Conservation (phyloP, 441 rosid genomes). For the Corymbia citriodora region DNA sequence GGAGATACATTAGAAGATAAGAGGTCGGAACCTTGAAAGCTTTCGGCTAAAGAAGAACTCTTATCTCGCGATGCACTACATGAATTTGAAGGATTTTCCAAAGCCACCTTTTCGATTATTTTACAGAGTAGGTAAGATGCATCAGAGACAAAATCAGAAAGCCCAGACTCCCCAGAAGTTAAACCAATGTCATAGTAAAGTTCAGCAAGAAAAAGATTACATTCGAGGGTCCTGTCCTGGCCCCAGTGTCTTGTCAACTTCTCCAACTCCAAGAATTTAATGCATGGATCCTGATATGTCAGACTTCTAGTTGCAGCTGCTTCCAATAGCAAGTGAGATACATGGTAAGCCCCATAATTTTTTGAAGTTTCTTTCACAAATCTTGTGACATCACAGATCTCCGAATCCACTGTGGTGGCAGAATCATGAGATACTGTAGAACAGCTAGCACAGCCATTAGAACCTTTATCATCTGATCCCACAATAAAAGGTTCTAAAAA, state of each 20-base stretch:
- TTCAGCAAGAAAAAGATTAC: slow-evolving; percentile 95
- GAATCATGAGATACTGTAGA: slow-evolving; percentile 29
- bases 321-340: slow-evolving; percentile 91
- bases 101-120: slow-evolving; percentile 86
- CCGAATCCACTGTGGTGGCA: slow-evolving; percentile 38
- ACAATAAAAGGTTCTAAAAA: slow-evolving; percentile 70
- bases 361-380: slow-evolving; percentile 69
- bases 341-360: slow-evolving; percentile 87
- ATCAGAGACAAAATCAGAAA: slow-evolving; percentile 57
- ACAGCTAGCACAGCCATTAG: slow-evolving; percentile 27
- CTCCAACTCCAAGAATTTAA: slow-evolving; percentile 80
- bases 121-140: slow-evolving; percentile 89
- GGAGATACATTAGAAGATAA: slow-evolving; percentile 15
- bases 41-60: slow-evolving; percentile 26
- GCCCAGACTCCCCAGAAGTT: slow-evolving; percentile 41
- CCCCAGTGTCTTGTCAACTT: slow-evolving; percentile 88
- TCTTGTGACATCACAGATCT: slow-evolving; percentile 33
- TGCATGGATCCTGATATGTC: slow-evolving; percentile 40
- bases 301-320: slow-evolving; percentile 41
- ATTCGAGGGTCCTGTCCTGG: slow-evolving; percentile 75
- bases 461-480: slow-evolving; percentile 25
- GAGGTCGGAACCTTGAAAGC: slow-evolving; percentile 30
- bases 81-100: slow-evolving; percentile 43
- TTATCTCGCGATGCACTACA: slow-evolving; percentile 24
- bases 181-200: slow-evolving; percentile 72